Base-by-base conservation (phyloP, 805 yeast species). In the Suhomyces vadensis region DNA sequence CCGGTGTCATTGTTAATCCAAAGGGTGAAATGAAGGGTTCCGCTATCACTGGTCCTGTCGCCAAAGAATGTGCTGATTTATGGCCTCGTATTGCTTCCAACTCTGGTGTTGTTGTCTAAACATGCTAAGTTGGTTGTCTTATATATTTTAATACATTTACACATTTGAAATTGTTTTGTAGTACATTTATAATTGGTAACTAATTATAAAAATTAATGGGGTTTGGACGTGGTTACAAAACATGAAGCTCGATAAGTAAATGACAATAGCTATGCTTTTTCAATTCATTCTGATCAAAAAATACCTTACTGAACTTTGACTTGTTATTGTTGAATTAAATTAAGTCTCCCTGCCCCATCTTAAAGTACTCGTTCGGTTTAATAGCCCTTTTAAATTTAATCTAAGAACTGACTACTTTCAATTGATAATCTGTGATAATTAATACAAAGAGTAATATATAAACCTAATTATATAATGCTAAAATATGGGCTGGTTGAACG, bases 11-110 rank as follows among this genome's bases (percentile, higher is more conserved):
- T 73, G 99, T 94, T 75, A 94, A 94, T 82, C 99, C 99, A 74
- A 94, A 94, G 94, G 99, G 99, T 83, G 99, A 94, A 81, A 94
- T 95, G 99, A 94, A 94, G 85, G 99, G 99, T 80, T 95, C 99
- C 63, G 99, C 99, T 71, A 94, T 94, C 76, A 95, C 99, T 71
- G 99, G 99, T 78, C 99, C 99, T 71, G 99, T 94, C 73, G 98
- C 97, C 77, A 94, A 94, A 82, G 99, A 94, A 83, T 95, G 99
- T 84, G 99, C 99, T 75, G 99, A 94, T 75, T 87, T 94, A 77
- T 94, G 99, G 99, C 99, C 99, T 77, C 89, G 99, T 83, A 94
- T 94, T 82, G 98, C 99, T 72, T 90, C 97, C 64, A 89, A 89
- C 92, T 94, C 99, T 67, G 99, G 99, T 89, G 99, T 94, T 75